Conservation (phyloP, 2,329 filamentous ascomycete genomes). For the Ilyonectria robusta region DNA sequence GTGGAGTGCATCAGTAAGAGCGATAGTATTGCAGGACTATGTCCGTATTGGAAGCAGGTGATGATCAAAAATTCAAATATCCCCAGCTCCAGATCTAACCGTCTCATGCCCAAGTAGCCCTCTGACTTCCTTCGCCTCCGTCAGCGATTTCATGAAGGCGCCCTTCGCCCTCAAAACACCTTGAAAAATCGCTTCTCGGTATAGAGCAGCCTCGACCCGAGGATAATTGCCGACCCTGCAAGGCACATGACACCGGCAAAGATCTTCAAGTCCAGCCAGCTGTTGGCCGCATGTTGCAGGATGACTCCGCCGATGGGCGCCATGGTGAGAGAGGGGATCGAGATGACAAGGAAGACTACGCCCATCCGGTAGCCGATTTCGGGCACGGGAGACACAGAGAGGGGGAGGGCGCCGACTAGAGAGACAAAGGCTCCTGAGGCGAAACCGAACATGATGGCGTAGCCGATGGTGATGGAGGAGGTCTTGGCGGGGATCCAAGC, state of each 20-base stretch:
- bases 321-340: slow-evolving; percentile 69
- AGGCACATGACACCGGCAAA: slow-evolving; percentile 47
- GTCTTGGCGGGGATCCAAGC: slow-evolving; percentile 59
- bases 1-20: no score
- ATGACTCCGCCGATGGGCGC: slow-evolving; percentile 69
- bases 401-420: slow-evolving; percentile 57
- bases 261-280: slow-evolving; percentile 54
- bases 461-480: slow-evolving; percentile 18
- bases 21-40: no score
- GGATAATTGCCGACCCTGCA: slow-evolving; percentile 29
- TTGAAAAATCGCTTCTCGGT: not conserved
- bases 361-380: slow-evolving; percentile 53
- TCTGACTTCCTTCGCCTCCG: not conserved
- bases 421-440: slow-evolving; percentile 65
- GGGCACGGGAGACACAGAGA: slow-evolving; percentile 31
- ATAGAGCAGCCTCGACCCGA: slow-evolving; percentile 10
- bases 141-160: not conserved
- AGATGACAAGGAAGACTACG: slow-evolving; percentile 64
- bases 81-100: not conserved
- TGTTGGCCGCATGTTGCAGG: slow-evolving; percentile 41
- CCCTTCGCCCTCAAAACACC: not conserved
- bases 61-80: not conserved
- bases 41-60: no score
- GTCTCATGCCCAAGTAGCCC: not conserved
- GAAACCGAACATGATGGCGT: slow-evolving; percentile 61